Percentiles rank a stretch among this genome's conserved stretches.
These are phyloP conservation scores for Neostapfia colusana DNA, from an alignment of 176 grass and related monocot species.

Conservation along the genomic window DNA sequence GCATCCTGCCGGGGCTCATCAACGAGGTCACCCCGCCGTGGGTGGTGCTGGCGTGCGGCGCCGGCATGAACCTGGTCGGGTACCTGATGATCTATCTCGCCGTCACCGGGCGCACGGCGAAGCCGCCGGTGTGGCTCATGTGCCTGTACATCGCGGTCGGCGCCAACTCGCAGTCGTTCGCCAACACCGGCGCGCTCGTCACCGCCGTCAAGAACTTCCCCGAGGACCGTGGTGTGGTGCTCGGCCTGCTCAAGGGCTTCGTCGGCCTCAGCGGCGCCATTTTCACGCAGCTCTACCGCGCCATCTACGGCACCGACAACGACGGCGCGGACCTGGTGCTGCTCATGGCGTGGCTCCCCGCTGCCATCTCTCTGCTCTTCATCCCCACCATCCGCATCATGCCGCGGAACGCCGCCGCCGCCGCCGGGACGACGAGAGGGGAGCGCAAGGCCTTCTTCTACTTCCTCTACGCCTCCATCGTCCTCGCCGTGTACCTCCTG, in stretches of 20 bases:
- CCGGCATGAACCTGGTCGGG: slow-evolving; percentile 64
- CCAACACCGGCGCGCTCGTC: slow-evolving; percentile 73
- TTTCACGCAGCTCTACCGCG: slow-evolving; percentile 80
- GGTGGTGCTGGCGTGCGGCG: slow-evolving; percentile 65
- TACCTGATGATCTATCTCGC: slow-evolving; percentile 84
- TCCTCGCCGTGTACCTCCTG: slow-evolving; percentile 60
- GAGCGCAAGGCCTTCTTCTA: slow-evolving; percentile 53
- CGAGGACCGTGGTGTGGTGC: slow-evolving; percentile 70
- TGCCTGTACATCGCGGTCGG: slow-evolving; percentile 74
- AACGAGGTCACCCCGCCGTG: slow-evolving; percentile 74
- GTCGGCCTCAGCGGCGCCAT: slow-evolving; percentile 82
- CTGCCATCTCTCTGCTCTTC: slow-evolving; percentile 66
- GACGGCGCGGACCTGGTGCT: slow-evolving; percentile 78
- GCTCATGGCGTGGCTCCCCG: slow-evolving; percentile 75
- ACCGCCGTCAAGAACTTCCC: slow-evolving; percentile 81
- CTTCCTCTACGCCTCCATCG: slow-evolving; percentile 80
- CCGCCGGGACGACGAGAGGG: not conserved
- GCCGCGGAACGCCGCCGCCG: not conserved
- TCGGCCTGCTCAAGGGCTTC: slow-evolving; percentile 74
- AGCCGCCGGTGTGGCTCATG: slow-evolving; percentile 63
- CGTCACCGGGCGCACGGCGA: slow-evolving; percentile 53
- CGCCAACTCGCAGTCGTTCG: slow-evolving; percentile 72
- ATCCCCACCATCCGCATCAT: slow-evolving; percentile 72
- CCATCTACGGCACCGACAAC: slow-evolving; percentile 53
- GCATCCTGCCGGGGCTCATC: slow-evolving; percentile 65